Percentiles rank a stretch among this genome's conserved stretches.
phyloP scores from a whole-genome alignment of 2,329 filamentous ascomycete species.

The Cercospora zeina region DNA sequence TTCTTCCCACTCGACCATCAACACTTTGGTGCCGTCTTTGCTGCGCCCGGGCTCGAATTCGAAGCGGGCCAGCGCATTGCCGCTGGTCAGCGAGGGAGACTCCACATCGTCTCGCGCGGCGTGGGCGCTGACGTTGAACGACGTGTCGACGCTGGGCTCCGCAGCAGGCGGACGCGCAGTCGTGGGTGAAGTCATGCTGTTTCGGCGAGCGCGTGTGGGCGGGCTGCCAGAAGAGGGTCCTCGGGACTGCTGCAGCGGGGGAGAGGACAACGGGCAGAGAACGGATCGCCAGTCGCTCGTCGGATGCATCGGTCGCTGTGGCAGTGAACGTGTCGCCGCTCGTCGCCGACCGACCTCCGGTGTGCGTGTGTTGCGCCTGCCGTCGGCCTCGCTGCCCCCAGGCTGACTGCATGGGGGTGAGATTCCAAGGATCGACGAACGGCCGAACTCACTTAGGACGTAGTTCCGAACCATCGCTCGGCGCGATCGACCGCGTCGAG shows the following conservation, averaged over 20 bases:
- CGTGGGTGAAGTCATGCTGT: background rate
- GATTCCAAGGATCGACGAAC: background rate
- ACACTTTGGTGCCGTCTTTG: constrained; percentile 77
- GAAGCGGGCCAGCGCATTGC: constrained; percentile 73
- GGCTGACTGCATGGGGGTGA: background rate
- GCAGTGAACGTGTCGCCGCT: background rate
- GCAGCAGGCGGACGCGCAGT: constrained; percentile 32
- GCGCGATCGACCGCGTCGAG: constrained; percentile 2
- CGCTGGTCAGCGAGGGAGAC: constrained; percentile 52
- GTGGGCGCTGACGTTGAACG: constrained; percentile 31
- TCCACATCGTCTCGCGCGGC: constrained; percentile 37
- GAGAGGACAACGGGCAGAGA: background rate
- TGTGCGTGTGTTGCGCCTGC: background rate
- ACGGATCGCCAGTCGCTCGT: background rate
- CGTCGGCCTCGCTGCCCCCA: constrained; percentile 1
- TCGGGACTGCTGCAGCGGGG: no score
- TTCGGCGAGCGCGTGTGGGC: background rate
- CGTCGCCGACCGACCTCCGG: background rate
- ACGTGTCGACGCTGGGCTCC: constrained; percentile 46
- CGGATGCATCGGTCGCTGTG: background rate
- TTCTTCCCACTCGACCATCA: constrained; percentile 90
- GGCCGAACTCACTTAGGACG: background rate
- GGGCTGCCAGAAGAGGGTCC: no score
- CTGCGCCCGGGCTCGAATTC: constrained; percentile 77
- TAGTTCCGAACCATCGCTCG: background rate